Evolutionary conservation across 2,329 filamentous ascomycete species (phyloP), one percentile per base, ranked within the genome.

Genomic region (Stemphylium vesicarium): DNA sequence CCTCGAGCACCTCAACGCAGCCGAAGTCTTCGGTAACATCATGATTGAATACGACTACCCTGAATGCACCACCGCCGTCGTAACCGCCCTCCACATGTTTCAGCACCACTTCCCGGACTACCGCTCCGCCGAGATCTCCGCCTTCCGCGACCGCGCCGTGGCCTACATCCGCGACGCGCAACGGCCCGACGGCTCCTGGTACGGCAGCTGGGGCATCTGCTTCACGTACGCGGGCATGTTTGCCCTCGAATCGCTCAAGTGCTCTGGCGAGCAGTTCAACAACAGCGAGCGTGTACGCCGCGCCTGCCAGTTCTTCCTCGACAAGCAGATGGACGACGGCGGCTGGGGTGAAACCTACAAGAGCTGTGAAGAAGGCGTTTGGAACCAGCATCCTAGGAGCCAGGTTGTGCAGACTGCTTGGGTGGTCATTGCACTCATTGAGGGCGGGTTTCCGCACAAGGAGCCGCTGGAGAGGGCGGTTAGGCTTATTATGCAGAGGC

Each of bases 1-100:
- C 63, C 75, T 98, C 63, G 95, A 99, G 75, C 83, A 88, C 73
- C 84, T 99, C 38, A 99, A 99, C 69, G 94, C 94, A 0, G 95
- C 95, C 1, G 95, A 99, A 74, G 93, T 99, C 0, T 99, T 99
- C 75, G 93, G 92, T 12, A 85, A 88, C 16, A 99, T 99, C 78
- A 99, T 99, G 95, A 89, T 99, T 49, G 94, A 98, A 72, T 99
- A 99, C 74, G 92, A 96, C 74, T 98, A 99, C 70, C 92, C 94
- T 0, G 95, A 99, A 76, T 99, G 95, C 80, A 99, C 95, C 0
- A 98, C 95, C 2, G 93, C 95, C 0, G 92, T 92, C 26, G 90
- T 99, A 3, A 97, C 91, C 1, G 92, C 91, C 0, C 81, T 99
- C 16, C 89, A 88, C 4, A 81, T 94, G 2, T 98, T 98, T 80